Percentiles rank a stretch among this genome's conserved stretches.
phyloP scores from a whole-genome alignment of 768 basidiomycete genomes.

The Suillus hirtellus region DNA sequence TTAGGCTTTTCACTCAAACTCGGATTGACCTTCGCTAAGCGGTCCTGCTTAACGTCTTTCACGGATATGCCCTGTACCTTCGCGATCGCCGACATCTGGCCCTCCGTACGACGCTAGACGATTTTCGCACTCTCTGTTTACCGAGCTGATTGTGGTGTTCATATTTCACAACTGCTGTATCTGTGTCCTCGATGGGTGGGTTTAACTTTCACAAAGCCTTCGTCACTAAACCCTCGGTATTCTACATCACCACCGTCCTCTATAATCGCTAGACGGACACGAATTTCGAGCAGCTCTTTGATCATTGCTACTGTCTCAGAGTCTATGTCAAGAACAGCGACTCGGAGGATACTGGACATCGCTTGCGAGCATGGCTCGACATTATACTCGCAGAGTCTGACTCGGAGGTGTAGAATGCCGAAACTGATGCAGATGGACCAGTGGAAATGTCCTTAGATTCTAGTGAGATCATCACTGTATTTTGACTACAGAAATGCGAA shows the following conservation, averaged over 20 bases:
- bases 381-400: no score
- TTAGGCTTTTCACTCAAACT: not conserved
- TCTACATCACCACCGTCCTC: conserved; percentile 99
- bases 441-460: no score
- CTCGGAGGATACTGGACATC: no score
- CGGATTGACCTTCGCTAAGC: not conserved
- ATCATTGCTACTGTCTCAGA: conserved; percentile 98
- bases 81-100: not conserved
- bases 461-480: no score
- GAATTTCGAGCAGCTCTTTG: conserved; percentile 92
- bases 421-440: no score
- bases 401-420: no score
- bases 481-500: no score
- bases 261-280: conserved; percentile 96
- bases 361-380: no score
- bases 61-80: not conserved
- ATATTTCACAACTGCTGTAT: no score
- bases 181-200: no score
- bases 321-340: conserved; percentile 77
- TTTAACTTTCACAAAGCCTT: conserved; percentile 57
- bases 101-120: not conserved
- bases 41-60: not conserved
- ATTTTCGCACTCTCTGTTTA: not conserved
- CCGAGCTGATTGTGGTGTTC: no score
- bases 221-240: conserved; percentile 87